Percentiles rank a stretch among this genome's conserved stretches.
phyloP scores from a whole-genome alignment of 345 rosid genomes.

The Euphorbia peplus region DNA sequence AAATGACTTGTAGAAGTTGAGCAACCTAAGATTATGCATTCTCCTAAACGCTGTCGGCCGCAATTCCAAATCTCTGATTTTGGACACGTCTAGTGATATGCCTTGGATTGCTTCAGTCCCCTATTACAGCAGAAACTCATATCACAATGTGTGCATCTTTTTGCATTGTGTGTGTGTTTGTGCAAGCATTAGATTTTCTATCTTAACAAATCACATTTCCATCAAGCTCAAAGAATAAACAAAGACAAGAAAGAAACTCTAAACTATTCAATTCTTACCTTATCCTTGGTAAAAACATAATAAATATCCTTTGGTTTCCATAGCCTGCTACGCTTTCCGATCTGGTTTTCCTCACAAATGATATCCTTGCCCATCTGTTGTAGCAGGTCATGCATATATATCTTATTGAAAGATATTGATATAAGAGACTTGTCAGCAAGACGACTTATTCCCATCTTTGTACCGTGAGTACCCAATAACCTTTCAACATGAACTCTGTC shows the following conservation, averaged over 20 bases:
- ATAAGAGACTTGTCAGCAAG: slow-evolving; percentile 1
- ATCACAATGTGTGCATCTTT: too few species aligned
- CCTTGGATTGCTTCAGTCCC: background rate
- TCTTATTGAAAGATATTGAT: background rate
- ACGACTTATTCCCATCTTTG: background rate
- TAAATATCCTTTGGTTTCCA: background rate
- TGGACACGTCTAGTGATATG: background rate
- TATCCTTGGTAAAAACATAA: background rate
- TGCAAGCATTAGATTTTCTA: too few species aligned
- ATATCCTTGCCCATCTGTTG: slow-evolving; percentile 1
- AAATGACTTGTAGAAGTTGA: background rate
- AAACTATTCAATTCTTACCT: background rate
- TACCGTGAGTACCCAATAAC: background rate
- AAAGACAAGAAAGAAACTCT: background rate
- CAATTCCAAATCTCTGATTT: background rate
- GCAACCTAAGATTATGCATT: background rate
- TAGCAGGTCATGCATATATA: slow-evolving; percentile 4
- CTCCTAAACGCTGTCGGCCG: background rate
- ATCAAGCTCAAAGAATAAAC: background rate
- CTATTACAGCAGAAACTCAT: too few species aligned
- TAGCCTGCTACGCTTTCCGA: background rate
- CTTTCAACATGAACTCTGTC: background rate
- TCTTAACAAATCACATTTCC: too few species aligned
- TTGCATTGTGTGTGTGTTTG: too few species aligned
- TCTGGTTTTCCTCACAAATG: background rate